Base-by-base conservation (phyloP, 495 filamentous ascomycete species). In the Aspergillus incahuasiensis region DNA sequence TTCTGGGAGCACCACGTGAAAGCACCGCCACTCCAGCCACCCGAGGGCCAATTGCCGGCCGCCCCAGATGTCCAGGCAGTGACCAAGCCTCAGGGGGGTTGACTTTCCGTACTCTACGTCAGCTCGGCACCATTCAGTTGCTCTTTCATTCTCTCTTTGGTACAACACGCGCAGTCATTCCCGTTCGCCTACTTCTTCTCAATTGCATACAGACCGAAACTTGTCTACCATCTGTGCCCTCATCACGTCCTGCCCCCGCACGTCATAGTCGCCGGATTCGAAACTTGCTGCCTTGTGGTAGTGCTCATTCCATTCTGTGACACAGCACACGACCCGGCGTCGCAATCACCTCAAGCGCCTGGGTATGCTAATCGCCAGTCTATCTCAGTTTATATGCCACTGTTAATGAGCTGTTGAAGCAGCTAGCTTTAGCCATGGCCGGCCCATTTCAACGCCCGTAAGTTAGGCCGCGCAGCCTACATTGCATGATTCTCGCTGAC, bases 361-460 rank as follows among this genome's bases (percentile, higher is more conserved):
- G 46, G 39, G 38, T 28, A 44, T 38, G 45, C 45, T 30, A 41
- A 51, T 59, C 47, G 32, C 39, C 30, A 44, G 34, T 41, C 39
- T 51, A 18, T 40, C 50, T 28, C 16, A 22, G 45, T 25, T 32
- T 24, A 19, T 30, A 15, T 44, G 38, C 28, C 12, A 34, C 32
- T 21, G 24, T 16, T 49, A 1, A 25, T 43, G 45, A 42, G 39
- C 54, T 56, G 46, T 34, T 50, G 38, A 48, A 45, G 16, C 46
- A 50, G 40, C 24, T 42, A 48, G 50, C 34, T 38, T 21, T 18
- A 61, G 39, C 49, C 28, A 65, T 62, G 57, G 52, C 63, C 49
- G 59, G 59, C 46, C 59, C 49, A 42, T 57, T 46, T 30, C 57
- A 60, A 51, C 38, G 39, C 12, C 45, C 59, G 55, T 68, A 66